Evolutionary conservation across 768 basidiomycete genomes (phyloP), one percentile per base, ranked within the genome.

Genomic region (Coprinellus micaceus): DNA sequence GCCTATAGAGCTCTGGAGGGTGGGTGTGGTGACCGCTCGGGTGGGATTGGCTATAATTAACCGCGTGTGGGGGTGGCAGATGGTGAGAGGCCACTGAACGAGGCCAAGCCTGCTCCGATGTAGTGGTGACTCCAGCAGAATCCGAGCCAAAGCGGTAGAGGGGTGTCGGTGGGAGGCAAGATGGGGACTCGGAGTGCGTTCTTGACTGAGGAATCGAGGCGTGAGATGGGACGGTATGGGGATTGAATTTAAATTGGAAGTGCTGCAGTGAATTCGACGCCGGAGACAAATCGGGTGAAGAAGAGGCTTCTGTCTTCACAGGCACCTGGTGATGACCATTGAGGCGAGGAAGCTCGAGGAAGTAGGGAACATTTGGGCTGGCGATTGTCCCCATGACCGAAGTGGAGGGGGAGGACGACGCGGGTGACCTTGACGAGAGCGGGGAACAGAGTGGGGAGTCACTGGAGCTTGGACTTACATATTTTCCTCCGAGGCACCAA

Each of bases 221-320:
- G 70, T 71, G 72, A 62, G 73, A 70, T 33, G 67, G 58, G 40
- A 67, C 62, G 29, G 62, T 53, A 36, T 67, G 67, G 51, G 70
- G 63, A 58, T 66, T 63, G 61, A 76, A 72, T 53, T 67, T 69
- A 66, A 72, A 72, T 49, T 69, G 71, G 62, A 69, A 74, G 29
- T 71, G 70, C 37, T 74, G 73, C 39, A 69, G 56, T 55, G 69
- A 69, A 58, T 70, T 56, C 52, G 61, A 56, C 43, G 64, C 61
- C 56, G 74, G 68, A 53, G 73, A 66, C 63, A 77, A 71, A 65
- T 75, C 73, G 61, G 76, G 77, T 53, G 77, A 78, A 66, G 74
- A 67, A 61, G 69, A 71, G 53, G 68, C 71, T 63, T 77, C 76
- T 52, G 74, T 71, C 69, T 79, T 79, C 54, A 77, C 71, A 60